phyloP scores from a whole-genome alignment of 108 stramenopile species.

The Fragilaria radians region DNA sequence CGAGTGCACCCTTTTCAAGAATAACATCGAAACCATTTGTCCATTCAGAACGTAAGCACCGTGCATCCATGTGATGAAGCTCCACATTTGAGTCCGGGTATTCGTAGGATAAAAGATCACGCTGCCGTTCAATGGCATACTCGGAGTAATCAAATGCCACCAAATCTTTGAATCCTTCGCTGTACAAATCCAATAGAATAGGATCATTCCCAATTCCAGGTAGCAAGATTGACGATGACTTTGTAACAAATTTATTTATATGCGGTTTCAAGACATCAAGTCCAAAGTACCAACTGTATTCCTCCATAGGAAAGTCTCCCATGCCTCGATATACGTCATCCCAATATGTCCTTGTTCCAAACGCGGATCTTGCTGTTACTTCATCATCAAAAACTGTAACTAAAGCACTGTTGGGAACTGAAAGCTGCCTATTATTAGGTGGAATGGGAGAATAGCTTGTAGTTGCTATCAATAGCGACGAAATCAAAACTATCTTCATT shows the following conservation, averaged over 20 bases:
- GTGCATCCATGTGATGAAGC: slow-evolving; percentile 47
- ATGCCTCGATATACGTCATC: slow-evolving; percentile 67
- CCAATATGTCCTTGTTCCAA: slow-evolving; percentile 76
- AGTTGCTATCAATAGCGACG: too few species aligned
- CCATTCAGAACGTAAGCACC: slow-evolving; percentile 39
- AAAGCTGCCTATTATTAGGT: too few species aligned
- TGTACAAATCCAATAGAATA: slow-evolving; percentile 54
- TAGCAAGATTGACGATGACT: slow-evolving; percentile 28
- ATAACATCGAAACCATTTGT: slow-evolving; percentile 50
- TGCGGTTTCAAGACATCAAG: slow-evolving; percentile 42
- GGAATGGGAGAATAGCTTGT: too few species aligned
- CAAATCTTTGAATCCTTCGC: slow-evolving; percentile 44
- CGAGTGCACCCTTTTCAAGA: slow-evolving; percentile 71
- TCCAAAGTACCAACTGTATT: slow-evolving; percentile 80
- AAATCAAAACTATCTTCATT: too few species aligned
- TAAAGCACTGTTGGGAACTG: too few species aligned
- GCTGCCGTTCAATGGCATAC: slow-evolving; percentile 69
- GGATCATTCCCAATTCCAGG: slow-evolving; percentile 81
- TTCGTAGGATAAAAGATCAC: slow-evolving; percentile 40
- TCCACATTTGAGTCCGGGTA: slow-evolving; percentile 21
- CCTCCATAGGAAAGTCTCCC: slow-evolving; percentile 69
- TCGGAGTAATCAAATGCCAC: slow-evolving; percentile 68
- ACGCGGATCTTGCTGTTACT: slow-evolving; percentile 39
- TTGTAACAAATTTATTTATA: slow-evolving; percentile 14
- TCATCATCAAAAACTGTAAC: too few species aligned